A percentile compares a stretch with the other conserved stretches of the same genome.
phyloP scores from a whole-genome alignment of 2,329 filamentous ascomycete genomes.

The Macrophomina tecta region DNA sequence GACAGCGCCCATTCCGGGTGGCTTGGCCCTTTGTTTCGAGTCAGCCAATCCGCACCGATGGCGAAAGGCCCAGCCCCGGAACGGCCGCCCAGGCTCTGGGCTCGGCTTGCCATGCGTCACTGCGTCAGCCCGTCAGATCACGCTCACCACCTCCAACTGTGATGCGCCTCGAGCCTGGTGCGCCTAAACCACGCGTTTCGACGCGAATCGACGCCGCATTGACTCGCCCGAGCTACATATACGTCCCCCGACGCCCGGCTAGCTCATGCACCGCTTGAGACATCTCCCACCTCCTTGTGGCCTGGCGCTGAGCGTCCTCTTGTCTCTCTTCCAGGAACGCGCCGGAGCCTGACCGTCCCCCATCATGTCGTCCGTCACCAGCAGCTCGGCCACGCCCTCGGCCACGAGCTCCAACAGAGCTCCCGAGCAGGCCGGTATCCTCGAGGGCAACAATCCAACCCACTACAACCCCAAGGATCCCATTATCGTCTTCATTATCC shows the following conservation, averaged over 20 bases:
- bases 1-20: constrained; percentile 6
- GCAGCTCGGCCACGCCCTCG: constrained; percentile 19
- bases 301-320: neutral
- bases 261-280: neutral
- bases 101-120: constrained; percentile 21
- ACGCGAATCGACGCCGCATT: neutral
- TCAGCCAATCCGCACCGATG: constrained; percentile 18
- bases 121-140: constrained; percentile 21
- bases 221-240: constrained; percentile 6
- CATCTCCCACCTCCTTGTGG: neutral
- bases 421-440: constrained; percentile 68
- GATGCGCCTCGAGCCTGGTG: neutral
- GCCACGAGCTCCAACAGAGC: constrained; percentile 39
- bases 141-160: constrained; percentile 5
- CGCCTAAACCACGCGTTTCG: constrained; percentile 6
- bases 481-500: constrained; percentile 77
- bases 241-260: neutral
- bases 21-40: constrained; percentile 24
- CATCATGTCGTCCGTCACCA: constrained; percentile 26
- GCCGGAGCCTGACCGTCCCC: neutral
- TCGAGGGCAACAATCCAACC: constrained; percentile 73
- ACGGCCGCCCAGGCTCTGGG: constrained; percentile 11
- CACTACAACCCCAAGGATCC: constrained; percentile 73
- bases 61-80: constrained; percentile 10
- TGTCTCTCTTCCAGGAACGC: neutral